These are phyloP conservation scores for Hyaloscypha hepaticicola DNA, from an alignment of 495 filamentous ascomycete species.

Conservation along the genomic window DNA sequence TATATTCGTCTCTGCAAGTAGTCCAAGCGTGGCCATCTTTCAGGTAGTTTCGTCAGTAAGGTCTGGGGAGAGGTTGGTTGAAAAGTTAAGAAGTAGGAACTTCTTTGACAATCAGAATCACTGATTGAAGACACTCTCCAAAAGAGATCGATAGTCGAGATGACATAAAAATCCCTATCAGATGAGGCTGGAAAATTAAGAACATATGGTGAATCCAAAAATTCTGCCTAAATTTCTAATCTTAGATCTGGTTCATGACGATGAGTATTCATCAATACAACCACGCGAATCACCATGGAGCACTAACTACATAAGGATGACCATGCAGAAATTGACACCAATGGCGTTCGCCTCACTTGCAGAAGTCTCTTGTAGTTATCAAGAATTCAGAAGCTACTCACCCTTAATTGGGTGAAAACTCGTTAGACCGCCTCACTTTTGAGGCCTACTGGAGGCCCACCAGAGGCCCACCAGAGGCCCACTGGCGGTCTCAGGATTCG, in stretches of 20 bases:
- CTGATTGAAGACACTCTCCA: not conserved
- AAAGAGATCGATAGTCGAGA: not conserved
- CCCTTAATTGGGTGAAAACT: not conserved
- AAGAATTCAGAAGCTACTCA: not conserved
- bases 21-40: not conserved
- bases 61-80: not conserved
- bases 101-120: slow-evolving; percentile 1
- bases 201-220: not conserved
- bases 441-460: not conserved
- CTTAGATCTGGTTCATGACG: not conserved
- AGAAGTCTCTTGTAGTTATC: not conserved
- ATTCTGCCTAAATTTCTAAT: not conserved
- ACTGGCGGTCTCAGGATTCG: not conserved
- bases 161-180: not conserved
- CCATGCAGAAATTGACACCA: not conserved
- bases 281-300: not conserved
- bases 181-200: not conserved
- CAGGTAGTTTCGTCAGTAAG: not conserved
- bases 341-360: not conserved
- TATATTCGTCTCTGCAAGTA: not conserved
- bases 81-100: not conserved
- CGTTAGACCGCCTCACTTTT: not conserved
- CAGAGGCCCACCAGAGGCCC: not conserved
- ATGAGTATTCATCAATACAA: not conserved
- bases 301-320: not conserved